Evolutionary conservation across 371 early-diverging fungal genomes (phyloP).

Genomic region (Mucor sp.): DNA sequence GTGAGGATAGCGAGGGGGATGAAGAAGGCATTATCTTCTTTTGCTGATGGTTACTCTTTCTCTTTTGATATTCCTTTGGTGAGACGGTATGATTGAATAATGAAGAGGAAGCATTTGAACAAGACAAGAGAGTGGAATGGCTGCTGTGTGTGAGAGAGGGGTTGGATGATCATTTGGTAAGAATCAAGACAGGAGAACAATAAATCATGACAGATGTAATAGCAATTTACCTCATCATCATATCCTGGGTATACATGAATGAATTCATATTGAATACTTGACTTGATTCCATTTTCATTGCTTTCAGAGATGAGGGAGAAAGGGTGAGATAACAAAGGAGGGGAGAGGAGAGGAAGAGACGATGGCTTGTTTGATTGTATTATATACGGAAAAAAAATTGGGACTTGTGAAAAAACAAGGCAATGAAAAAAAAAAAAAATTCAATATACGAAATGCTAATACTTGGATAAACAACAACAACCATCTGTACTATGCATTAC

Average conservation of each 20-base stretch:
- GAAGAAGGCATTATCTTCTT: not conserved
- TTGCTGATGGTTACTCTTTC: not conserved
- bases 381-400: conserved; percentile 10
- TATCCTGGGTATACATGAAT: conserved; percentile 4
- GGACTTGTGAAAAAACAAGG: conserved; percentile 14
- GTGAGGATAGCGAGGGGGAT: not conserved
- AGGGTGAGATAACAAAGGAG: not conserved
- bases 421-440: conserved; percentile 11
- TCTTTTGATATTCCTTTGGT: conserved; percentile 17
- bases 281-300: not conserved
- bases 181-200: not conserved
- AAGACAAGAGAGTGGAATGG: not conserved
- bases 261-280: conserved; percentile 14
- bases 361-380: conserved; percentile 9
- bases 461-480: not conserved
- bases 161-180: not conserved
- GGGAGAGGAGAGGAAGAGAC: not conserved
- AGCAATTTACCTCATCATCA: not conserved
- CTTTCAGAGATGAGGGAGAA: not conserved
- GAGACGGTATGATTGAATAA: conserved; percentile 4
- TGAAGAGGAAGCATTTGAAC: not conserved
- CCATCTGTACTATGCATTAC: not conserved
- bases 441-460: conserved; percentile 4
- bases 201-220: not conserved
- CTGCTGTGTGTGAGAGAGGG: not conserved